Conservation (phyloP, 257 asterid genomes). For the Solanum lycopersicoides region DNA sequence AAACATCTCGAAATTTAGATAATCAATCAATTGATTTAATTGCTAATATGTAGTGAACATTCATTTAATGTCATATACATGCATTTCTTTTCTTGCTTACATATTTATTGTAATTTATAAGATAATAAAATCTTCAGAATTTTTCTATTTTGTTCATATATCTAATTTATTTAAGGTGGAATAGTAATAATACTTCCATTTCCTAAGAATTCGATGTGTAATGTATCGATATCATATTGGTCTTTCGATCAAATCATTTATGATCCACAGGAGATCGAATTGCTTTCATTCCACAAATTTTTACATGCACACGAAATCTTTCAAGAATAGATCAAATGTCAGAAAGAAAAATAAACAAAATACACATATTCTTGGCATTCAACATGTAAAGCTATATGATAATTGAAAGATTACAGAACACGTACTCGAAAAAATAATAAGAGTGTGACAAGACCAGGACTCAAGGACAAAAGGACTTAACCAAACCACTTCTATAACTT, state of each 20-base stretch:
- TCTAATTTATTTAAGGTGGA: background rate
- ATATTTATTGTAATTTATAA: background rate
- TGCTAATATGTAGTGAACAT: background rate
- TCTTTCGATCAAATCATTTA: background rate
- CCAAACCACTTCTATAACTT: conserved; percentile 5
- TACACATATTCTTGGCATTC: background rate
- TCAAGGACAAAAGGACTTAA: conserved; percentile 20
- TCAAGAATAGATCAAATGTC: background rate
- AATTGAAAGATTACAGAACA: background rate
- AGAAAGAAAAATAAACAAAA: background rate
- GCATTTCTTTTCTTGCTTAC: background rate
- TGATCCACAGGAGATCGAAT: background rate
- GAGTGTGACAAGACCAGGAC: background rate
- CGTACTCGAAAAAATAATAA: background rate
- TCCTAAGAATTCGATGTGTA: background rate
- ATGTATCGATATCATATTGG: background rate
- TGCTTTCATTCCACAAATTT: background rate
- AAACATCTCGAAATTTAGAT: background rate
- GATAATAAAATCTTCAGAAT: rapidly evolving
- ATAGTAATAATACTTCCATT: background rate
- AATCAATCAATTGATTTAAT: background rate
- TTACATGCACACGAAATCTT: background rate
- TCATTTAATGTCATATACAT: background rate
- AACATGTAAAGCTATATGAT: background rate
- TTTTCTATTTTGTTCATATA: background rate